Conservation (phyloP, 1,139 yeast species). For the Candida gigantensis region DNA sequence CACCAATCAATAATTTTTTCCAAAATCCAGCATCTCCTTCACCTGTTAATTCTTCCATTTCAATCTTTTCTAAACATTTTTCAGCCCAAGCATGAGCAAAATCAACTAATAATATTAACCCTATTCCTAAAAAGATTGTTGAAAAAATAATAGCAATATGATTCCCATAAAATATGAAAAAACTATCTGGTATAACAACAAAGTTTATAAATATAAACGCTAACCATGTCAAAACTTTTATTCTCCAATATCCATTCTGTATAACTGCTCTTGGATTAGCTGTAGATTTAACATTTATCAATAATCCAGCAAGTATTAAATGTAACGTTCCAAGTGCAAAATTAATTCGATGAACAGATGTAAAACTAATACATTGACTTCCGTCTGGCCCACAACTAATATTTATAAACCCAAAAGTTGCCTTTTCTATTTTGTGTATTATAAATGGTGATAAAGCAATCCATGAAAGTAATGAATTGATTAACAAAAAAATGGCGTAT, state of each 20-base stretch:
- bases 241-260: constrained; percentile 91
- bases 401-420: constrained; percentile 70
- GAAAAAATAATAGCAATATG: constrained; percentile 84
- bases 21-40: constrained; percentile 63
- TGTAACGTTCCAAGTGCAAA: constrained; percentile 86
- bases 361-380: constrained; percentile 87
- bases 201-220: constrained; percentile 63
- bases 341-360: constrained; percentile 88
- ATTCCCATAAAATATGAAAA: constrained; percentile 89
- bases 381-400: constrained; percentile 69
- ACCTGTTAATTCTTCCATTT: constrained; percentile 74
- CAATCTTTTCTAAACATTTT: constrained; percentile 87
- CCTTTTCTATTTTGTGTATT: constrained; percentile 68
- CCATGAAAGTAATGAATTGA: constrained; percentile 89
- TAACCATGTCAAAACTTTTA: constrained; percentile 67
- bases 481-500: constrained; percentile 75
- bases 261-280: constrained; percentile 76
- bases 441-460: constrained; percentile 83
- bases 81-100: constrained; percentile 99
- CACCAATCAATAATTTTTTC: constrained; percentile 80
- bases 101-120: constrained; percentile 86
- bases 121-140: constrained; percentile 83
- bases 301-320: constrained; percentile 62
- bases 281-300: constrained; percentile 77
- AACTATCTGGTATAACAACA: constrained; percentile 74